phyloP scores from a whole-genome alignment of 306 rosid genomes.

The Cucumis cinereus region DNA sequence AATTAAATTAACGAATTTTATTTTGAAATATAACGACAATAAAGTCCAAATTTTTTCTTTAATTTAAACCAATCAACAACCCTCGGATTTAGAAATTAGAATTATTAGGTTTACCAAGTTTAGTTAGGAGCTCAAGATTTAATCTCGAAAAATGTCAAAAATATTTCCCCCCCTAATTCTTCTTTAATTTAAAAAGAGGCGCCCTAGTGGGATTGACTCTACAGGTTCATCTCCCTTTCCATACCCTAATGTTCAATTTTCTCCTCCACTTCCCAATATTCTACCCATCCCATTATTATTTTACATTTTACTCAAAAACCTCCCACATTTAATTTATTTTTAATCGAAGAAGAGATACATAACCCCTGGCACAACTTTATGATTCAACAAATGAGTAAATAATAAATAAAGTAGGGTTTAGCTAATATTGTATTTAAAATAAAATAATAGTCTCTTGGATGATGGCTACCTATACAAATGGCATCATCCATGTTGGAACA shows the following conservation, averaged over 20 bases:
- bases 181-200: background rate
- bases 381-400: background rate
- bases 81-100: background rate
- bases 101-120: background rate
- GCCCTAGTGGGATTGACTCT: background rate
- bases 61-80: background rate
- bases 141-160: background rate
- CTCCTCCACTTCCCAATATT: background rate
- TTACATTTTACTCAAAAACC: background rate
- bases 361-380: constrained; percentile 2
- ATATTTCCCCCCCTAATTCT: background rate
- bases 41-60: background rate
- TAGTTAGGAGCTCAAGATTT: background rate
- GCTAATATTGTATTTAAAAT: background rate
- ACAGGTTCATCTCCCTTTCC: background rate
- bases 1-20: too few species aligned
- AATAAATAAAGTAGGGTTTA: background rate
- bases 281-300: background rate
- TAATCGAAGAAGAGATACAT: background rate
- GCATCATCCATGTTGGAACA: background rate
- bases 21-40: too few species aligned
- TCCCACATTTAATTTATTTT: background rate
- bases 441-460: background rate
- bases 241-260: background rate
- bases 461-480: background rate